Conservation (phyloP, 2,329 filamentous ascomycete genomes). For the Massarina eburnea region DNA sequence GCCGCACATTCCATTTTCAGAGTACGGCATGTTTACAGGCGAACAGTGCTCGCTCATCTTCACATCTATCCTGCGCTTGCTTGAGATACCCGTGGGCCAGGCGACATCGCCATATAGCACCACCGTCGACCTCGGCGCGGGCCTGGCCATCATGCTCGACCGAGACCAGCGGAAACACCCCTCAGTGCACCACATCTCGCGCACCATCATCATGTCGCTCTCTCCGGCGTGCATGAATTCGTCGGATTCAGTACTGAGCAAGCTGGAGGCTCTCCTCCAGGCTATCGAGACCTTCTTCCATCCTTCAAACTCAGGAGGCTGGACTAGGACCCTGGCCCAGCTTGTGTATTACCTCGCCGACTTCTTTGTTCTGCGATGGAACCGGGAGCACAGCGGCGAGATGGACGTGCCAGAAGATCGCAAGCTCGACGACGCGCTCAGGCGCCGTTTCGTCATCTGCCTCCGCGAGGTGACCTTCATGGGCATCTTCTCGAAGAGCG, state of each 20-base stretch:
- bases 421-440: constrained; percentile 76
- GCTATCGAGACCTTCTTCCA: constrained; percentile 99
- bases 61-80: constrained; percentile 81
- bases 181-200: constrained; percentile 84
- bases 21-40: constrained; percentile 87
- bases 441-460: constrained; percentile 84
- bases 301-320: constrained; percentile 89
- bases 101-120: constrained; percentile 87
- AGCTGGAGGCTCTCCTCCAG: constrained; percentile 87
- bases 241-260: constrained; percentile 78
- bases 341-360: constrained; percentile 91
- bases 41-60: constrained; percentile 93
- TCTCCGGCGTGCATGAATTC: constrained; percentile 79
- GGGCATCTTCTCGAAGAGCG: constrained; percentile 96
- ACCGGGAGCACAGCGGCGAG: constrained; percentile 89
- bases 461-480: constrained; percentile 94
- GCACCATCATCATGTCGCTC: constrained; percentile 90
- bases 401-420: constrained; percentile 81
- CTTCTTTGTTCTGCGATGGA: constrained; percentile 97
- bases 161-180: constrained; percentile 94
- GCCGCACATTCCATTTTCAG: constrained; percentile 74
- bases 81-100: constrained; percentile 96
- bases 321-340: constrained; percentile 89
- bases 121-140: constrained; percentile 78
- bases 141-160: constrained; percentile 82